These are phyloP conservation scores for Eragrostis tef DNA, from an alignment of 202 grass and related monocot species.

Conservation along the genomic window DNA sequence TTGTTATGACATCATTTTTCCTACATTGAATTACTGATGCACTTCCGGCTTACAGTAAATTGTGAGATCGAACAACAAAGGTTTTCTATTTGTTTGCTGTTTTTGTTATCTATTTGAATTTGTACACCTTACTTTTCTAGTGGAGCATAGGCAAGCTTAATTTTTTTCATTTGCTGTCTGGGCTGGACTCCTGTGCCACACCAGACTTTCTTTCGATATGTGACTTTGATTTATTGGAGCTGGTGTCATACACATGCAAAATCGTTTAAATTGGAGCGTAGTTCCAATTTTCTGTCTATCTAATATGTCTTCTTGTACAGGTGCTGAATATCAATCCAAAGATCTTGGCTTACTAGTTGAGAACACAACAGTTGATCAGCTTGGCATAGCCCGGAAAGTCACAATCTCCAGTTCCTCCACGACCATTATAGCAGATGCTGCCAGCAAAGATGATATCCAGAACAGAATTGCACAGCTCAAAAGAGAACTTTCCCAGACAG, in stretches of 20 bases:
- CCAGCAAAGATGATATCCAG: conserved; percentile 86
- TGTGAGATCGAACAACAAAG: background rate
- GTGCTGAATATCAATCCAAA: conserved; percentile 97
- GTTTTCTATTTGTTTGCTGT: background rate
- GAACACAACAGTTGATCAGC: conserved; percentile 80
- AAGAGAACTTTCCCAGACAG: conserved; percentile 91
- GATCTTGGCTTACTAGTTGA: conserved; percentile 82
- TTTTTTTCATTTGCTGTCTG: background rate
- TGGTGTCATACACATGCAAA: background rate
- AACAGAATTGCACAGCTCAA: conserved; percentile 81
- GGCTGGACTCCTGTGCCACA: background rate
- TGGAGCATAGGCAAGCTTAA: background rate
- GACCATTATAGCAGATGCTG: conserved; percentile 84
- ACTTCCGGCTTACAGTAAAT: background rate
- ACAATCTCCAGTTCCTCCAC: conserved; percentile 70
- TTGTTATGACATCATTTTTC: background rate
- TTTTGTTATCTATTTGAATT: background rate
- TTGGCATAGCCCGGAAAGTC: conserved; percentile 78
- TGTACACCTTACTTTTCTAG: background rate
- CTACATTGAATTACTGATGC: background rate
- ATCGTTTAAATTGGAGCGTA: background rate
- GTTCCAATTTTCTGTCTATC: no score
- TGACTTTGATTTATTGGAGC: conserved; percentile 3
- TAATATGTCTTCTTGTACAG: conserved; percentile 41
- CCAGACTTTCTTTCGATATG: background rate